Evolutionary conservation across 2,329 filamentous ascomycete genomes (phyloP).

Genomic region (Colletotrichum spinosum): DNA sequence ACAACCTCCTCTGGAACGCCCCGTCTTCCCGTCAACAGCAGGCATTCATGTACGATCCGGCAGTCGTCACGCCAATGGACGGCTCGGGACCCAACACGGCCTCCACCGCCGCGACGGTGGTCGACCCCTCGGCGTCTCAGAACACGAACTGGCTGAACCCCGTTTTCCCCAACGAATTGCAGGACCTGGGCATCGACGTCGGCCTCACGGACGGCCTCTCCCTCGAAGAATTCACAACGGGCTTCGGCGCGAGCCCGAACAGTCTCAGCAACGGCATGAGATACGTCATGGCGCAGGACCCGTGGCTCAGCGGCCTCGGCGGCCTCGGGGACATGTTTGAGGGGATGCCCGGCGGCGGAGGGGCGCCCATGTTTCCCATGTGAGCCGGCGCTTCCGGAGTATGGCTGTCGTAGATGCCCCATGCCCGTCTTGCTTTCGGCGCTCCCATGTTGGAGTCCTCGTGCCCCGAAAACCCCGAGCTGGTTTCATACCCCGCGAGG

Average conservation of each 20-base stretch:
- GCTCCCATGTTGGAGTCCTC: too few relatives aligned
- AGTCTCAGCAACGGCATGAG: conserved; percentile 44
- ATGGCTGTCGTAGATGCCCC: too few relatives aligned
- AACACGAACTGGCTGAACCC: conserved; percentile 20
- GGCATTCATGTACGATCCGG: conserved; percentile 52
- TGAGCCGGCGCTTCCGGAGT: conserved; percentile 32
- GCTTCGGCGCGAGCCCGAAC: conserved; percentile 33
- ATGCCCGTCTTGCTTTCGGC: too few relatives aligned
- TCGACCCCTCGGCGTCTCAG: not conserved
- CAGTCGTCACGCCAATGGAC: conserved; percentile 19
- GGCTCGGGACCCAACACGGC: conserved; percentile 14
- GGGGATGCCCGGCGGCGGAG: conserved; percentile 45
- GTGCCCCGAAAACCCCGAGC: too few relatives aligned
- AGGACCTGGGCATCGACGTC: conserved; percentile 34
- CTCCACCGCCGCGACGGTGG: conserved; percentile 14
- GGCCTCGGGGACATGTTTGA: conserved; percentile 46
- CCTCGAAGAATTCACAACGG: conserved; percentile 35
- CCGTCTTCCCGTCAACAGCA: conserved; percentile 43
- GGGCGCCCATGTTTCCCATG: conserved; percentile 49
- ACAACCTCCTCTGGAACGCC: conserved; percentile 39
- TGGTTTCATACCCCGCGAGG: too few relatives aligned
- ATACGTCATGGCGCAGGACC: conserved; percentile 51
- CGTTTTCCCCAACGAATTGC: conserved; percentile 19
- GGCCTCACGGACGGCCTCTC: conserved; percentile 33
- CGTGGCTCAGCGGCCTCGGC: conserved; percentile 53